Base-by-base conservation (phyloP, 2,329 filamentous ascomycete species). In the Camillea tinctor region DNA sequence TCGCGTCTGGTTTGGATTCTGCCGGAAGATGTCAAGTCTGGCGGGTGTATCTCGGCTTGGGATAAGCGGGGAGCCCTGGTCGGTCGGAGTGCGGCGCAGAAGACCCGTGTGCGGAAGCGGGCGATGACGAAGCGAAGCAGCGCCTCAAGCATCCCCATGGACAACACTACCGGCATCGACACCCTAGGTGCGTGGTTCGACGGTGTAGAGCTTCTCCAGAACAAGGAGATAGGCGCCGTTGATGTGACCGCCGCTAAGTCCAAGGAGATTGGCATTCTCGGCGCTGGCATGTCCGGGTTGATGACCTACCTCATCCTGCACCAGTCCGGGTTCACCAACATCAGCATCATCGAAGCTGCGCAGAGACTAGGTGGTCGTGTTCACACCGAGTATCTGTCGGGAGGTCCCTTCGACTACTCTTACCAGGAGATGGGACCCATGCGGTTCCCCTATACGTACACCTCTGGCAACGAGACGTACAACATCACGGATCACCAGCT, bases 371-470 rank as follows among this genome's bases (percentile, higher is more conserved):
- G 88, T 17, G 87, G 87, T 3, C 82, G 88, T 20, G 81, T 90
- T 0, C 84, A 84, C 59, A 90, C 87, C 1, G 80, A 80, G 57
- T 89, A 89, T 57, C 79, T 90, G 1, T 80, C 81, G 2, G 83
- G 81, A 3, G 83, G 78, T 0, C 84, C 85, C 0, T 81, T 82
- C 20, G 79, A 88, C 61, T 89, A 89, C 67, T 85, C 86, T 20
- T 89, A 90, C 70, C 86, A 89, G 66, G 87, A 89, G 69, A 81
- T 81, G 84, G 87, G 87, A 0, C 84, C 86, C 0, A 89, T 89
- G 86, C 77, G 86, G 1, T 85, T 89, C 64, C 87, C 87, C 0
- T 77, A 83, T 17, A 79, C 77, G 2, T 70, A 79, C 1, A 79
- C 80, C 24, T 78, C 80, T 2, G 76, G 77, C n/a, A 85, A 86